Percentiles rank a stretch among this genome's conserved stretches.
These are phyloP conservation scores for Colletotrichum tanaceti DNA, from an alignment of 2,329 filamentous ascomycete species.

Conservation along the genomic window DNA sequence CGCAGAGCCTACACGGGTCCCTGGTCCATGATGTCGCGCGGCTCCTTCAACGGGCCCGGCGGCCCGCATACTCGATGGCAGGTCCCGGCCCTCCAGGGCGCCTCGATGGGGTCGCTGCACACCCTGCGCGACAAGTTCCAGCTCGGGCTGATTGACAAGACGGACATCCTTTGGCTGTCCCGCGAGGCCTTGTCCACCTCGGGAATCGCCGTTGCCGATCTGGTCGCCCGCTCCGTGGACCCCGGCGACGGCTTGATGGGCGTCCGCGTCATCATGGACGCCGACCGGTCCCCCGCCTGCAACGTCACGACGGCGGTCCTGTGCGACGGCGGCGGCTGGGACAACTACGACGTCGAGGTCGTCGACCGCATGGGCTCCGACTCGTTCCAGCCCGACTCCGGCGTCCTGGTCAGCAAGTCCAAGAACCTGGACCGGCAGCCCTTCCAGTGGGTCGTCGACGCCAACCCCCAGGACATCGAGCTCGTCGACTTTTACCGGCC, in stretches of 20 bases:
- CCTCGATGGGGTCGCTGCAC: conserved; percentile 62
- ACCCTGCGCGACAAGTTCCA: conserved; percentile 65
- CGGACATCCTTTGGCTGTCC: conserved; percentile 58
- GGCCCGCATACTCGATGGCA: conserved; percentile 65
- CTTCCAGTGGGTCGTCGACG: conserved; percentile 67
- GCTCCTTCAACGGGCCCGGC: conserved; percentile 64
- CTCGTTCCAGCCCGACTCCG: conserved; percentile 62
- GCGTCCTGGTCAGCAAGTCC: conserved; percentile 66
- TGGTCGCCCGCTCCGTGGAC: conserved; percentile 61
- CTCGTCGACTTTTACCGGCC: conserved; percentile 63
- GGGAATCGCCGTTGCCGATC: conserved; percentile 56
- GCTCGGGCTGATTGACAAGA: conserved; percentile 59
- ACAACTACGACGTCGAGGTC: conserved; percentile 65
- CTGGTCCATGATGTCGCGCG: conserved; percentile 64
- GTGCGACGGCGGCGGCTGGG: conserved; percentile 64
- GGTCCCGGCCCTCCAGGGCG: conserved; percentile 61
- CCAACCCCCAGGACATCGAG: conserved; percentile 63
- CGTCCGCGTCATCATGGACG: conserved; percentile 58
- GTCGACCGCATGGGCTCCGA: conserved; percentile 66
- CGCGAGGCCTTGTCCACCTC: conserved; percentile 55
- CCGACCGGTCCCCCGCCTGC: conserved; percentile 59
- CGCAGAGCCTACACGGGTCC: conserved; percentile 63
- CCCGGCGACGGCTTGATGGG: conserved; percentile 56
- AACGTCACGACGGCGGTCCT: conserved; percentile 54
- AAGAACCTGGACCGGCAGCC: conserved; percentile 58